Evolutionary conservation across 2,329 filamentous ascomycete species (phyloP).

Genomic region (Elsinoe batatas): DNA sequence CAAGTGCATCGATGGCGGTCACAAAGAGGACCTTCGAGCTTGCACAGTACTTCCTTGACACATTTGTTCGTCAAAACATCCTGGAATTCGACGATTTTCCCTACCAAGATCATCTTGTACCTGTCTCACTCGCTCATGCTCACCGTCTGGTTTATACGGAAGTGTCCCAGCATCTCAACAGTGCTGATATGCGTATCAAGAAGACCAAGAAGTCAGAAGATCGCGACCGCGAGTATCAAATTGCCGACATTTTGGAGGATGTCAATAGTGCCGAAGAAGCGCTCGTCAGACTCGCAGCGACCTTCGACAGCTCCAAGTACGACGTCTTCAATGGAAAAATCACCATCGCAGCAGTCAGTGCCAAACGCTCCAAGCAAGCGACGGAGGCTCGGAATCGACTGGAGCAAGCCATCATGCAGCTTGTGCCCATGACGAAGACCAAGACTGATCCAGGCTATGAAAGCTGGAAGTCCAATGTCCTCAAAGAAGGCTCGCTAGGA

Average conservation of each 20-base stretch:
- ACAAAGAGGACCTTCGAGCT: slow-evolving; percentile 41
- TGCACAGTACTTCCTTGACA: slow-evolving; percentile 47
- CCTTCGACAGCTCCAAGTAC: slow-evolving; percentile 15
- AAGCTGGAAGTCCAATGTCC: slow-evolving; percentile 16
- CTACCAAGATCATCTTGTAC: slow-evolving; percentile 34
- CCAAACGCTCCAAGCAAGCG: not conserved
- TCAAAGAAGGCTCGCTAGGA: slow-evolving; percentile 20
- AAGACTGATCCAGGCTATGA: slow-evolving; percentile 15
- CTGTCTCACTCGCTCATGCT: slow-evolving; percentile 35
- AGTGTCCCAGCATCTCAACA: slow-evolving; percentile 44
- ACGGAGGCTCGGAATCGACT: not conserved
- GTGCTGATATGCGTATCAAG: slow-evolving; percentile 40
- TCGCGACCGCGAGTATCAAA: slow-evolving; percentile 29
- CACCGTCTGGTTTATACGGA: slow-evolving; percentile 48
- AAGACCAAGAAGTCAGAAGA: slow-evolving; percentile 28
- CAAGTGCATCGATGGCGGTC: slow-evolving; percentile 42
- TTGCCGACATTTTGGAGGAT: slow-evolving; percentile 39
- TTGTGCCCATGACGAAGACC: not conserved
- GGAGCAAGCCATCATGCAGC: not conserved
- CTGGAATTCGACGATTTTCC: slow-evolving; percentile 33
- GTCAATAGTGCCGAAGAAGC: slow-evolving; percentile 43
- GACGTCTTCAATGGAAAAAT: not conserved
- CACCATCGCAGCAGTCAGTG: not conserved
- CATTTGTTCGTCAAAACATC: slow-evolving; percentile 39
- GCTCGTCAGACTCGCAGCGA: slow-evolving; percentile 39